Base-by-base conservation (phyloP, 2,329 filamentous ascomycete genomes). In the Pezizomycotina sp. region DNA sequence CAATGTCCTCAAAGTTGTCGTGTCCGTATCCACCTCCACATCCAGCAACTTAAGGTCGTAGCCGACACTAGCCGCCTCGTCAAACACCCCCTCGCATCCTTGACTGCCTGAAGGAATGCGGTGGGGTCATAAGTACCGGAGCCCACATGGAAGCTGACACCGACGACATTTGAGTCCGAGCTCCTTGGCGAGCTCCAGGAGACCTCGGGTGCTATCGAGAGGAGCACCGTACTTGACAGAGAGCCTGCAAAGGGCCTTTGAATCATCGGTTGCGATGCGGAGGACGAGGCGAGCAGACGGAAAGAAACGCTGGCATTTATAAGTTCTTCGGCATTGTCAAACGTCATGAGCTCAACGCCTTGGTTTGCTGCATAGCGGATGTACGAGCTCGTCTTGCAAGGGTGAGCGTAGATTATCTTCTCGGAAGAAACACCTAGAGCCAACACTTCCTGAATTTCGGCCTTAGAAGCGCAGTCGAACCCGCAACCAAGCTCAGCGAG, bases 351-450 rank as follows among this genome's bases (percentile, higher is more conserved):
- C 63, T 79, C 86, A 56, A 98, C 89, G 50, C 77, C 78, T 49
- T 75, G 66, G 55, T 73, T 69, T 54, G 78, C 74, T 47, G 91
- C 89, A 55, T 84, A 92, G 55, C 84, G 82, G 46, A 98, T 69
- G 59, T 93, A 95, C 30, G 86, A 93, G 64, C 89, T 92, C 53
- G 89, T 98, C 74, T 98, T 98, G 78, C 89, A 95, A 37, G 89
- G 89, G 63, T 98, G 89, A 31, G 89, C 89, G 56, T 95, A 98
- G 62, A 98, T 93, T 65, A 98, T 91, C 58, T 86, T 83, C 48
- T 74, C 71, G 8, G 89, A 80, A 55, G 80, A 75, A 49, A 92
- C 69, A 51, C 83, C 84, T 57, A 84, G 70, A 53, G 69, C 66
- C 35, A 95, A 67, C 45, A 93, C 78, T 58, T 84, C 74, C 58